phyloP scores from a whole-genome alignment of 805 yeast genomes.

The Yarrowia sp. region DNA sequence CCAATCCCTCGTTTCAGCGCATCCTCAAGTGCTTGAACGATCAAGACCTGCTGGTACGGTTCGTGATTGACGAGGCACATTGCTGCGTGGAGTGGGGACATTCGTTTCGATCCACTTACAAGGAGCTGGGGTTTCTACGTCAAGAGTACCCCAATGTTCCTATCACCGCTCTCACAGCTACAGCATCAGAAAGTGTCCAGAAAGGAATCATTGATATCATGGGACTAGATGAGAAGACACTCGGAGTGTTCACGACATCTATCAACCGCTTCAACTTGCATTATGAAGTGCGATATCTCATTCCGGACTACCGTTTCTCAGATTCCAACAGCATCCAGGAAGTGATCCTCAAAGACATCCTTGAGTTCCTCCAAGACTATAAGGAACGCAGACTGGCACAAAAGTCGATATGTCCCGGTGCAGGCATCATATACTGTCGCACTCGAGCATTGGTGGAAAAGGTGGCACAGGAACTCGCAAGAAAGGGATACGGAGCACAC shows the following conservation, averaged over 20 bases:
- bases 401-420: slow-evolving; percentile 45
- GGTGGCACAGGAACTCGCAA: slow-evolving; percentile 58
- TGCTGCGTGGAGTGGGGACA: slow-evolving; percentile 99
- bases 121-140: slow-evolving; percentile 70
- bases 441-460: slow-evolving; percentile 84
- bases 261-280: slow-evolving; percentile 82
- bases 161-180: slow-evolving; percentile 91
- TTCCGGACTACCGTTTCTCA: slow-evolving; percentile 11
- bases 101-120: slow-evolving; percentile 92
- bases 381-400: slow-evolving; percentile 21
- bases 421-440: slow-evolving; percentile 89
- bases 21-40: slow-evolving; percentile 58
- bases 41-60: slow-evolving; percentile 64
- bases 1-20: slow-evolving; percentile 60
- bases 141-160: slow-evolving; percentile 74
- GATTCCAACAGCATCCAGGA: slow-evolving; percentile 28
- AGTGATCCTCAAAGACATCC: slow-evolving; percentile 31
- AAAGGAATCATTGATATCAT: slow-evolving; percentile 64
- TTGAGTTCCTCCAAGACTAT: slow-evolving; percentile 32
- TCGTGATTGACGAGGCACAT: slow-evolving; percentile 95
- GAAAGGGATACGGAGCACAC: slow-evolving; percentile 61
- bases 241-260: slow-evolving; percentile 72
- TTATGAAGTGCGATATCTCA: slow-evolving; percentile 56
- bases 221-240: slow-evolving; percentile 61
- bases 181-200: slow-evolving; percentile 57